These are phyloP conservation scores for Neurospora hispaniola DNA, from an alignment of 495 filamentous ascomycete genomes.

Conservation along the genomic window DNA sequence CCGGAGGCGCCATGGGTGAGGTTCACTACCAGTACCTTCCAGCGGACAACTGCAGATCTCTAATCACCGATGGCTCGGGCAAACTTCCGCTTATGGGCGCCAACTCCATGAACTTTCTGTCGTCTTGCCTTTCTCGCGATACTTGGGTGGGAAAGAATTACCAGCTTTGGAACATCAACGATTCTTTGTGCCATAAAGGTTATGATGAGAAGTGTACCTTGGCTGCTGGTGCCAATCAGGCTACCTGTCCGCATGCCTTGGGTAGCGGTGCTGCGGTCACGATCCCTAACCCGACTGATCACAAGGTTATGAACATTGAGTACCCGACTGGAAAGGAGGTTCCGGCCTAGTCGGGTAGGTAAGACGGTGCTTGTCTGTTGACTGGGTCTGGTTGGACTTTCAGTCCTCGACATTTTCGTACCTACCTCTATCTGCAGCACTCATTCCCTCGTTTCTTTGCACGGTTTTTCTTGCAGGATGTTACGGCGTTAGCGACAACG, in stretches of 20 bases:
- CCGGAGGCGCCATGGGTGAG: conserved; percentile 17
- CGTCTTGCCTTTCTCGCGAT: conserved; percentile 15
- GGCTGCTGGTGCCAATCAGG: conserved; percentile 18
- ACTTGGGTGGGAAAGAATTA: conserved; percentile 22
- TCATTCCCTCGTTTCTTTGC: background rate
- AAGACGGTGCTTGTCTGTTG: too few relatives aligned
- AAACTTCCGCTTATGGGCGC: conserved; percentile 26
- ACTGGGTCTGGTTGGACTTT: background rate
- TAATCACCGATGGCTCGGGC: conserved; percentile 19
- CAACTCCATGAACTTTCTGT: conserved; percentile 27
- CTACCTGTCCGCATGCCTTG: background rate
- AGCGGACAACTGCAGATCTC: conserved; percentile 13
- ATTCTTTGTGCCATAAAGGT: conserved; percentile 16
- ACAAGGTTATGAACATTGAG: background rate
- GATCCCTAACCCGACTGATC: background rate
- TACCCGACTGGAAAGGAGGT: background rate
- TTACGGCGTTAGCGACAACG: background rate
- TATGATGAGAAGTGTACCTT: conserved; percentile 24
- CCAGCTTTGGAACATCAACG: conserved; percentile 21
- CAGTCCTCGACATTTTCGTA: background rate
- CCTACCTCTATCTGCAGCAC: background rate
- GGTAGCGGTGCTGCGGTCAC: background rate
- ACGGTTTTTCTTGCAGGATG: background rate
- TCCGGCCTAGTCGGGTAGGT: background rate
- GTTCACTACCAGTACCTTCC: conserved; percentile 18